Base-by-base conservation (phyloP, 495 filamentous ascomycete species). In the Hypoxylon fuscum region DNA sequence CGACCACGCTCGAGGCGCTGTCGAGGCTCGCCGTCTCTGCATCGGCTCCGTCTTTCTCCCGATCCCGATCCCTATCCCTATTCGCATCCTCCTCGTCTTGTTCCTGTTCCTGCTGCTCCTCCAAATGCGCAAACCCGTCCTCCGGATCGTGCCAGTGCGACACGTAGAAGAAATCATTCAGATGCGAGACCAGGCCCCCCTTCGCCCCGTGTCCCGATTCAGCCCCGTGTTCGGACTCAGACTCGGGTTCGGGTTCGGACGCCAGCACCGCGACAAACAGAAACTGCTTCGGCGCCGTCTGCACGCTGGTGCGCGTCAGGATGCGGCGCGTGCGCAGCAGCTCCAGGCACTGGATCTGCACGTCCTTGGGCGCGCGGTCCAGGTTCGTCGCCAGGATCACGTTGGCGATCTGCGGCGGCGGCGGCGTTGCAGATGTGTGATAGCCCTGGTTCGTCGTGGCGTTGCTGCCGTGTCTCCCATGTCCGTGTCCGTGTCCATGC, bases 331-430 rank as follows among this genome's bases (percentile, higher is more conserved):
- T 88, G 15, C 91, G 90, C 64, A 95, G 88, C 20, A 98, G 87
- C 83, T 96, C 94, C 22, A 98, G 82, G 22, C 85, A 87, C 68
- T 96, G 91, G 32, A 93, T 87, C 75, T 98, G 95, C n/a, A 97
- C 81, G 37, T 85, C 81, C 18, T 84, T 76, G 22, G 79, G 78
- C 1, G 89, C 89, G 35, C 79, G 70, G 70, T 96, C 84, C 43
- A 98, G 85, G 66, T 96, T 85, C 61, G 87, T 88, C 4, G 89
- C 87, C 43, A 98, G 87, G 18, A 97, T 77, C 10, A 97, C 81
- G 74, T 96, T 92, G 42, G 90, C 87, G 45, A 96, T 87, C 27
- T 78, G 78, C 10, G 62, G 60, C 11, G 59, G 51, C 11, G 62
- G 47, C 6, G 53, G 18, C 20, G 56, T 21, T 4, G 57, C 34